phyloP scores from a whole-genome alignment of 164 flowering plant species.

The Annona cherimola region DNA sequence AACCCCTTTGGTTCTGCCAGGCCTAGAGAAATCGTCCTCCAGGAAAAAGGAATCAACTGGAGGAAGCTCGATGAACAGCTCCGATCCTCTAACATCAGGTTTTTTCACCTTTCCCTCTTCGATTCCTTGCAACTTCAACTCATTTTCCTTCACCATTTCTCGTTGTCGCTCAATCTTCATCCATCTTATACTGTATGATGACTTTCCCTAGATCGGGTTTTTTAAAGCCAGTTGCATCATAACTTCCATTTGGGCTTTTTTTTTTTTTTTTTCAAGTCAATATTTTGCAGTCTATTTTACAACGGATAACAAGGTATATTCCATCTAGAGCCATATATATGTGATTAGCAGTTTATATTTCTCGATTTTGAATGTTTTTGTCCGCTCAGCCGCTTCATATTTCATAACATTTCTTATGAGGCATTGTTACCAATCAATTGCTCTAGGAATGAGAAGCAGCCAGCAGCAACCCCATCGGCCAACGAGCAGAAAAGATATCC shows the following conservation, averaged over 20 bases:
- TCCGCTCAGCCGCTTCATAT: not conserved
- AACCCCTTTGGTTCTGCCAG: slow-evolving; percentile 38
- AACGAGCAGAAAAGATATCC: slow-evolving; percentile 1
- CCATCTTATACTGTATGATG: too few relatives aligned
- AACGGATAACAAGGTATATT: too few relatives aligned
- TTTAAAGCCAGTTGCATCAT: too few relatives aligned
- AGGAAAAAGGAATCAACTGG: slow-evolving; percentile 33
- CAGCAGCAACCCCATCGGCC: not conserved
- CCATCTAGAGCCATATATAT: too few relatives aligned
- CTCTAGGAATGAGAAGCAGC: slow-evolving; percentile 14
- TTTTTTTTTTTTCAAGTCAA: not conserved
- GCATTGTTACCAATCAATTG: not conserved
- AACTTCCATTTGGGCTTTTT: too few relatives aligned
- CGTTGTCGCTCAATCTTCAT: too few relatives aligned
- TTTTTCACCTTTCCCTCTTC: not conserved
- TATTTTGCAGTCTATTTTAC: too few relatives aligned
- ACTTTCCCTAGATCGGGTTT: too few relatives aligned
- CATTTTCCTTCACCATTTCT: too few relatives aligned
- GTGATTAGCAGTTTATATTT: not conserved
- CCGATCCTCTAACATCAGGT: slow-evolving; percentile 8
- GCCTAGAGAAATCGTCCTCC: slow-evolving; percentile 33
- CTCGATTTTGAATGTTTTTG: not conserved
- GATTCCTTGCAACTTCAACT: not conserved
- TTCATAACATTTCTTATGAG: not conserved
- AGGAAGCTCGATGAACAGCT: slow-evolving; percentile 20